Evolutionary conservation across 352 stramenopile species (phyloP).

Genomic region (Globisporangium uncinulatum): DNA sequence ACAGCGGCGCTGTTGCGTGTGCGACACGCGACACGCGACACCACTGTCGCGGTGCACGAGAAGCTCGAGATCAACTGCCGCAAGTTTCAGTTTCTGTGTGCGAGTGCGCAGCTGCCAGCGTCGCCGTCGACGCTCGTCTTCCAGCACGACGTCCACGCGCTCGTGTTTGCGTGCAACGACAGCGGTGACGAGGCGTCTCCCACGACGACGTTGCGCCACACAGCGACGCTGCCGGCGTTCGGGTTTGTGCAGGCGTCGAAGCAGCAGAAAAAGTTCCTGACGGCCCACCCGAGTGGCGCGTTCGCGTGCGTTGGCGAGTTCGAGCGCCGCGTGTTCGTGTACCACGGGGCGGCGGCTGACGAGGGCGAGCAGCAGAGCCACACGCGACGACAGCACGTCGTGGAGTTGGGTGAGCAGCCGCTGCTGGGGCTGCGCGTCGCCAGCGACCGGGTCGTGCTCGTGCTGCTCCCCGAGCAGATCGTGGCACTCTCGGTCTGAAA

Average conservation of each 20-base stretch:
- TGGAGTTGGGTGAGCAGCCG: slow-evolving; percentile 64
- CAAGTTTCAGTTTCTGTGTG: slow-evolving; percentile 58
- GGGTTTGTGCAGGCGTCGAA: slow-evolving; percentile 86
- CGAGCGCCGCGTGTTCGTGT: slow-evolving; percentile 72
- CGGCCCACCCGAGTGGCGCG: slow-evolving; percentile 35
- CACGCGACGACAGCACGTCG: slow-evolving; percentile 56
- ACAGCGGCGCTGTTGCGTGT: slow-evolving; percentile 52
- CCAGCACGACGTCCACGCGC: slow-evolving; percentile 74
- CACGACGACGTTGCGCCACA: slow-evolving; percentile 30
- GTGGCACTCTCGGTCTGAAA: slow-evolving; percentile 22
- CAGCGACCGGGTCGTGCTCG: slow-evolving; percentile 34
- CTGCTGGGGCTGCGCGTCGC: slow-evolving; percentile 53
- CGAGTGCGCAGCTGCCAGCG: slow-evolving; percentile 15
- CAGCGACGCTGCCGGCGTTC: slow-evolving; percentile 63
- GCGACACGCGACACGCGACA: slow-evolving; percentile 14
- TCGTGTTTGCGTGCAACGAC: slow-evolving; percentile 35
- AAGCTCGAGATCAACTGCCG: slow-evolving; percentile 61
- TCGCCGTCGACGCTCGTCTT: slow-evolving; percentile 48
- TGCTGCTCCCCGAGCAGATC: slow-evolving; percentile 47
- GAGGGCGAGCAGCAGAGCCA: slow-evolving; percentile 28
- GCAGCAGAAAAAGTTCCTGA: slow-evolving; percentile 84
- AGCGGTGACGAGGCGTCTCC: slow-evolving; percentile 10
- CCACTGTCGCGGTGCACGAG: slow-evolving; percentile 28
- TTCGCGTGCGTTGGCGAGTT: slow-evolving; percentile 79
- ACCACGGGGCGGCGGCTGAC: slow-evolving; percentile 31